These are phyloP conservation scores for Coffea humblotiana DNA, from an alignment of 305 asterid species.

Conservation along the genomic window DNA sequence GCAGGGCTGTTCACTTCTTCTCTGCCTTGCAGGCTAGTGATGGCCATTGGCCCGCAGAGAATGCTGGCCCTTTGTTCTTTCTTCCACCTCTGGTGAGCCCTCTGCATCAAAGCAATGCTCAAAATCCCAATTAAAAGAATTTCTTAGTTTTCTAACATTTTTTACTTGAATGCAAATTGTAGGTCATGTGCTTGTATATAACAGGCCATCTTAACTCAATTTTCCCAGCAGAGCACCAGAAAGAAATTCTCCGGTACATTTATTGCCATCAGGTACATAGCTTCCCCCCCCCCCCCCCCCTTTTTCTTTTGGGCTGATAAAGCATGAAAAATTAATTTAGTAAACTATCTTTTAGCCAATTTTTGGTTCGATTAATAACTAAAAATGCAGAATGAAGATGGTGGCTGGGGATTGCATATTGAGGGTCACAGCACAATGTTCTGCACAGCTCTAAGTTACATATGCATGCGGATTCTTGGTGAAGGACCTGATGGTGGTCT, in stretches of 20 bases:
- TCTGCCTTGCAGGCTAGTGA: constrained; percentile 86
- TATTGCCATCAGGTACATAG: constrained; percentile 80
- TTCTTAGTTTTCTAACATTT: background rate
- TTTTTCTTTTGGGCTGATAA: background rate
- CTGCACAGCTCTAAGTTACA: constrained; percentile 68
- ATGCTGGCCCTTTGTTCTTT: constrained; percentile 83
- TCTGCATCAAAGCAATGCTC: background rate
- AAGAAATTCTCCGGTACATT: constrained; percentile 78
- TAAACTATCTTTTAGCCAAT: background rate
- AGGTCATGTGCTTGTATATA: constrained; percentile 79
- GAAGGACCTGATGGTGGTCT: constrained; percentile 68
- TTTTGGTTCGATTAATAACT: background rate
- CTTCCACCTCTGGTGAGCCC: constrained; percentile 78
- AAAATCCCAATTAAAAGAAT: background rate
- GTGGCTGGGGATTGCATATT: constrained; percentile 88
- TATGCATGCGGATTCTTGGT: constrained; percentile 78
- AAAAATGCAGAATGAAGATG: constrained; percentile 66
- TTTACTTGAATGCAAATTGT: background rate
- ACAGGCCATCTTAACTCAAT: constrained; percentile 81
- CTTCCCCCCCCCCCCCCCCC: too few relatives aligned
- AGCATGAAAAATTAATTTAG: background rate
- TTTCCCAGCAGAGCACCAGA: constrained; percentile 67
- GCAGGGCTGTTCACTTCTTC: constrained; percentile 68
- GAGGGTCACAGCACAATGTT: constrained; percentile 90
- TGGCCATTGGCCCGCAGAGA: constrained; percentile 98